These are phyloP conservation scores for Mrakia frigida DNA, from an alignment of 768 basidiomycete species.

Conservation along the genomic window DNA sequence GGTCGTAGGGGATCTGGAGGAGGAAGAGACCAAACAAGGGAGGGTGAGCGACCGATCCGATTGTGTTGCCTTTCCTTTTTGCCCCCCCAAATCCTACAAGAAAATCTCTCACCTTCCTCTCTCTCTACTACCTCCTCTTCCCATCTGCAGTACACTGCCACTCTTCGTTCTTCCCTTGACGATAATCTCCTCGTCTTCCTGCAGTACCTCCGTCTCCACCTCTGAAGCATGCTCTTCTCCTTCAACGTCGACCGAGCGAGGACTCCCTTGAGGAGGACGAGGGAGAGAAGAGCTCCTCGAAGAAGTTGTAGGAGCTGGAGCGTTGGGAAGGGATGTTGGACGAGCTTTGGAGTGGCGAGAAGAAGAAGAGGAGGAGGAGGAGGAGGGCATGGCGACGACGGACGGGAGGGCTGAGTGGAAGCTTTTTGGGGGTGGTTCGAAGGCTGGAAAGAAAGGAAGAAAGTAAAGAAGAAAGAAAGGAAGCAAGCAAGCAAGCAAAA, in stretches of 20 bases:
- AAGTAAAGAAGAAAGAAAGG: neutral
- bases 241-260: neutral
- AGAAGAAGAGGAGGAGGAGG: too few species aligned
- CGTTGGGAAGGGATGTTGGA: neutral
- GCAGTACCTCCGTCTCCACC: neutral
- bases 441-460: neutral
- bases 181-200: neutral
- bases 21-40: conserved; percentile 3
- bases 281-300: neutral
- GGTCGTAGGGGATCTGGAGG: neutral
- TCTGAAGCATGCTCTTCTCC: neutral
- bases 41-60: conserved; percentile 10
- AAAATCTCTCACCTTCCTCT: neutral
- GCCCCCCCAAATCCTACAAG: neutral
- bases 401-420: neutral
- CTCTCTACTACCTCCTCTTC: neutral
- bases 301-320: neutral
- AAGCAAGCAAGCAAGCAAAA: neutral
- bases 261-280: neutral
- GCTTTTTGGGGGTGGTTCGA: neutral
- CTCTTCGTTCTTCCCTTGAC: neutral
- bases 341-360: neutral
- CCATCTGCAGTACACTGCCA: too few species aligned
- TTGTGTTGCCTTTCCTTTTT: neutral
- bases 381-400: neutral